phyloP scores from a whole-genome alignment of 257 asterid species.

The Solanum chiquidenum region DNA sequence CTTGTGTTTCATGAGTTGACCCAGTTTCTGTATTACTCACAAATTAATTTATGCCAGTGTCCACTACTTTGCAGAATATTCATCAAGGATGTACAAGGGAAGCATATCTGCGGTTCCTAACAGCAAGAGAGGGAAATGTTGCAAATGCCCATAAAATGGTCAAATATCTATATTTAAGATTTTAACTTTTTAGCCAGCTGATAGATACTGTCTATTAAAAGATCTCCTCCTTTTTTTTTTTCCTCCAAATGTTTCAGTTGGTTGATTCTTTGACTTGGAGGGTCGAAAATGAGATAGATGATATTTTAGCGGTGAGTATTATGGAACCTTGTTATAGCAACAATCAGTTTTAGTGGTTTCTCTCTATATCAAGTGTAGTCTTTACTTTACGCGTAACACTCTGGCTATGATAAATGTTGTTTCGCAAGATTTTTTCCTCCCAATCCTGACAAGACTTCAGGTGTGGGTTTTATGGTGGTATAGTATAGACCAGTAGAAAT shows the following conservation, averaged over 20 bases:
- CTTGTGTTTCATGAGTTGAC: not conserved
- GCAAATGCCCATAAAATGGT: conserved; percentile 64
- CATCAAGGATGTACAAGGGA: conserved; percentile 66
- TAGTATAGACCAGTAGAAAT: not conserved
- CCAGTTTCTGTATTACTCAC: not conserved
- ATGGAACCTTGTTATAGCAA: not conserved
- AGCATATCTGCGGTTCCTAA: conserved; percentile 46
- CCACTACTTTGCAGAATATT: conserved; percentile 34
- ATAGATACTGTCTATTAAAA: not conserved
- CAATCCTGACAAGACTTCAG: not conserved
- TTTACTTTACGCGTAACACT: not conserved
- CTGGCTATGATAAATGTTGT: not conserved
- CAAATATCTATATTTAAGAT: not conserved
- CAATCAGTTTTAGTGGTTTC: not conserved
- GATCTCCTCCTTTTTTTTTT: not conserved
- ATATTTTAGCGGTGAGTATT: conserved; percentile 50
- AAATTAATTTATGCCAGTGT: not conserved
- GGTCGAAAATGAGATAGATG: conserved; percentile 55
- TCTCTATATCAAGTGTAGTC: not conserved
- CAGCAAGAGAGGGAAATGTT: conserved; percentile 65
- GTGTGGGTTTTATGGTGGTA: not conserved
- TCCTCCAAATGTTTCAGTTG: conserved; percentile 36
- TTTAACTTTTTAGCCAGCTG: not conserved
- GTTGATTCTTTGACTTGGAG: conserved; percentile 59
- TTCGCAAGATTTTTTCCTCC: not conserved